These are phyloP conservation scores for Poa annua DNA, from an alignment of 176 grass and related monocot genomes.

Conservation along the genomic window DNA sequence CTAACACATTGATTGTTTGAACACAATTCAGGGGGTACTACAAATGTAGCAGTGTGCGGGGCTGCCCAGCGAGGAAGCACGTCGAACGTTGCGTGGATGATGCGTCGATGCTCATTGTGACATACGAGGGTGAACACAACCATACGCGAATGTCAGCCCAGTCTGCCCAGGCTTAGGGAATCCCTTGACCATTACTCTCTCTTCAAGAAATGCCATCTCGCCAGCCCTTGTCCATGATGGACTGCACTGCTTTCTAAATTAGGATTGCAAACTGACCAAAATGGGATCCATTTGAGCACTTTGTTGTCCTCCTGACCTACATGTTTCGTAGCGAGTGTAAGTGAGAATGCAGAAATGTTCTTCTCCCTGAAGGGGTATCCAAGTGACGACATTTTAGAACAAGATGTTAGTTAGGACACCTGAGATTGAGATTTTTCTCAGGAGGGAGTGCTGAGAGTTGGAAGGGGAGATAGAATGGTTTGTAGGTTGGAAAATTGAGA, in stretches of 20 bases:
- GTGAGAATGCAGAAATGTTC: constrained; percentile 16
- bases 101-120: constrained; percentile 80
- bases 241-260: constrained; percentile 29
- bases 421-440: constrained; percentile 33
- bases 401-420: constrained; percentile 24
- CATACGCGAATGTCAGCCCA: constrained; percentile 60
- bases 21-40: constrained; percentile 83
- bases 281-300: constrained; percentile 20
- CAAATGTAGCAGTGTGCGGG: constrained; percentile 87
- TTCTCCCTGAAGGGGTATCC: constrained; percentile 27
- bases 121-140: constrained; percentile 86
- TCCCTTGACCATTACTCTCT: background rate
- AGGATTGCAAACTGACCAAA: constrained; percentile 15
- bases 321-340: constrained; percentile 34
- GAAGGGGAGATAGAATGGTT: constrained; percentile 35
- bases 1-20: background rate
- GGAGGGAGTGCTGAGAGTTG: constrained; percentile 23
- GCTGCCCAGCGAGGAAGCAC: constrained; percentile 85
- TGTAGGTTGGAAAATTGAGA: constrained; percentile 29
- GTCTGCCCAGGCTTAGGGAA: constrained; percentile 52
- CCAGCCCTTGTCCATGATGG: background rate
- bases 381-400: constrained; percentile 39
- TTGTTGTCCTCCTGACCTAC: constrained; percentile 37
- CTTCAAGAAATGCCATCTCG: constrained; percentile 6
- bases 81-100: constrained; percentile 85